Evolutionary conservation across 2,329 filamentous ascomycete genomes (phyloP), one percentile per base, ranked within the genome.

Genomic region (Penicillium sp.): DNA sequence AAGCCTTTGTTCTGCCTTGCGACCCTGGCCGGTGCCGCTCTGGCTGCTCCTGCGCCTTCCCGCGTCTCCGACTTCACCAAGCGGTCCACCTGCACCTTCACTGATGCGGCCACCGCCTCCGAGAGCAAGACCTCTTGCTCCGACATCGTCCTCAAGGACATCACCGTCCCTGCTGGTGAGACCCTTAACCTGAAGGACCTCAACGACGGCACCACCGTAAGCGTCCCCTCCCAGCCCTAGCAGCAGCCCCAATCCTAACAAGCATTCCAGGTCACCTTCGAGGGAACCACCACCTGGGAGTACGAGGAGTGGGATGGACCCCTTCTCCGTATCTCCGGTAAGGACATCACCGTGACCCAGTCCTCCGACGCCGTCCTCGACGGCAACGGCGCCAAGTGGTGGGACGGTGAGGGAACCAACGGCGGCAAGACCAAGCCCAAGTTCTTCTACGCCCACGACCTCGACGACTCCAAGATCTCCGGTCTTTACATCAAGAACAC

Each of bases 241-340:
- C n/a, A n/a, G n/a, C n/a, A n/a, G n/a, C n/a, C n/a, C n/a, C n/a
- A n/a, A n/a, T n/a, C 4, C 2, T 24, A 24, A 4, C 35, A 6
- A 46, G 49, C 26, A 43, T 6, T 15, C 9, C 43, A 72, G 66
- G 75, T 84, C 54, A 78, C 77, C 56, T 85, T 86, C 67, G 66
- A 79, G 53, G 83, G 83, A 31, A 79, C 72, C n/a, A 85, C 82
- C 17, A 79, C 77, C 45, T 86, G 83, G 61, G 82, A 72, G 22
- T 85, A 84, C 68, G 70, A 78, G 53, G 77, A 83, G 59, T 86
- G 82, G 82, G 64, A 63, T 1, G 83, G 83, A 1, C 82, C 82
- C 42, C 72, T 87, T 6, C 74, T 86, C 60, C 75, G 76, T 34
- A 71, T 84, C 42, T 71, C 69, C 7, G 77, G 77, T 34, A 74